phyloP scores from a whole-genome alignment of 2,329 filamentous ascomycete species.

The Colletotrichum horii region DNA sequence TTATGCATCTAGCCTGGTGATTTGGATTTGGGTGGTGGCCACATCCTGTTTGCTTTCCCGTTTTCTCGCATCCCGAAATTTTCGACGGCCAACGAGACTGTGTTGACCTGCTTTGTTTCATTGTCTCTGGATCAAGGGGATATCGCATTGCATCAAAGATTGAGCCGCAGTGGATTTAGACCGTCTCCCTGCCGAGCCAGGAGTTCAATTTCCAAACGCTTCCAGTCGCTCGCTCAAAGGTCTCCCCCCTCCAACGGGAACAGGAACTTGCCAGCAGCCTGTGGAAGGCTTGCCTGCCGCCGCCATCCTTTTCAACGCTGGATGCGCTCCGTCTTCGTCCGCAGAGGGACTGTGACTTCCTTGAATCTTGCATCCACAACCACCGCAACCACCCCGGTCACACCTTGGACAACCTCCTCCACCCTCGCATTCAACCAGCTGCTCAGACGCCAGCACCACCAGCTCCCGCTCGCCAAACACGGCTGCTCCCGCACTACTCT shows the following conservation, averaged over 20 bases:
- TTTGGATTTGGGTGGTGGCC: slow-evolving; percentile 8
- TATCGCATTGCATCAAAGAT: not conserved
- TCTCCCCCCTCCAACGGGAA: not conserved
- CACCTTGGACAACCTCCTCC: slow-evolving; percentile 7
- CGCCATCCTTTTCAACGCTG: slow-evolving; percentile 8
- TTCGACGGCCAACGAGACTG: not conserved
- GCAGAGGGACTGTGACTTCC: slow-evolving; percentile 19
- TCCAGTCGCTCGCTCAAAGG: not conserved
- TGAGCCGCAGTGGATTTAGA: not conserved
- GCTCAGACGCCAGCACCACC: not conserved
- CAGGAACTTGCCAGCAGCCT: not conserved
- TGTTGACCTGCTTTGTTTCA: not conserved
- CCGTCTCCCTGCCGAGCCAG: not conserved
- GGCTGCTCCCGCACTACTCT: slow-evolving; percentile 10
- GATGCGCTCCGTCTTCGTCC: slow-evolving; percentile 18
- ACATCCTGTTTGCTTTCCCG: slow-evolving; percentile 16
- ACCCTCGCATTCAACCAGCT: not conserved
- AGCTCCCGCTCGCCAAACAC: slow-evolving; percentile 6
- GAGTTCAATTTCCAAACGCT: not conserved
- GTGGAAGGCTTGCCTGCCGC: not conserved
- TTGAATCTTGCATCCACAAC: slow-evolving; percentile 19
- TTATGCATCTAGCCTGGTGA: slow-evolving; percentile 23
- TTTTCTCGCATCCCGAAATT: slow-evolving; percentile 13
- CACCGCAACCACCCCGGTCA: not conserved
- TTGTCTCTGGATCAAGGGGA: not conserved